These are phyloP conservation scores for Backusella mclennaniae DNA, from an alignment of 192 early-diverging fungal species.

Conservation along the genomic window DNA sequence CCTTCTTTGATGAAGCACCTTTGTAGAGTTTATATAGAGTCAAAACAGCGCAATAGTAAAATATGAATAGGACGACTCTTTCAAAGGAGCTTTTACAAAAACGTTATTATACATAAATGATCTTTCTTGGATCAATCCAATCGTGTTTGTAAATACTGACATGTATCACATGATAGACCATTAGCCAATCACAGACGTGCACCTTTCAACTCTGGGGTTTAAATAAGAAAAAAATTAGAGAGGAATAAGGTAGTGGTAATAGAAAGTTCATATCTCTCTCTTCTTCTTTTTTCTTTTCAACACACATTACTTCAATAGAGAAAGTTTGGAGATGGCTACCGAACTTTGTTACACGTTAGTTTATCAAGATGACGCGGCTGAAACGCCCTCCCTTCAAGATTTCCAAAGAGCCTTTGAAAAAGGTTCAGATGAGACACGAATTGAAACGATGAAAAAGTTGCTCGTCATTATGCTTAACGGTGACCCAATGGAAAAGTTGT, in stretches of 20 bases:
- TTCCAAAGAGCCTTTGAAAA: conserved; percentile 82
- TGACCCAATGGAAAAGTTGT: conserved; percentile 81
- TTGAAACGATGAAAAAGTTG: conserved; percentile 94
- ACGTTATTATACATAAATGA: too few species aligned
- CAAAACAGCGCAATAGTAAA: too few species aligned
- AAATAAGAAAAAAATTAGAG: conserved; percentile 4
- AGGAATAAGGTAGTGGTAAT: neutral
- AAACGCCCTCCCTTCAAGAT: conserved; percentile 72
- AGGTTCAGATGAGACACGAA: conserved; percentile 88
- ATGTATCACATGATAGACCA: neutral
- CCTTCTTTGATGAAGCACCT: too few species aligned
- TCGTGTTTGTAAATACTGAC: neutral
- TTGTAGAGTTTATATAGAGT: too few species aligned
- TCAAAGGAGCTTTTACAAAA: too few species aligned
- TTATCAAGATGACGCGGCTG: conserved; percentile 59
- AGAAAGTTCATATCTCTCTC: neutral
- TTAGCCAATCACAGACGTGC: neutral
- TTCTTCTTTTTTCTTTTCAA: neutral
- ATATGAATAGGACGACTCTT: too few species aligned
- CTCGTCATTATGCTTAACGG: conserved; percentile 90
- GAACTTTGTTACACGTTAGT: conserved; percentile 64
- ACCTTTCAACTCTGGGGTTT: neutral
- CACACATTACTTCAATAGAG: neutral
- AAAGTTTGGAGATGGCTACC: conserved; percentile 20
- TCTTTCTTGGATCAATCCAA: too few species aligned